Evolutionary conservation across 2,329 filamentous ascomycete species (phyloP).

Genomic region (Plenodomus tracheiphilus): DNA sequence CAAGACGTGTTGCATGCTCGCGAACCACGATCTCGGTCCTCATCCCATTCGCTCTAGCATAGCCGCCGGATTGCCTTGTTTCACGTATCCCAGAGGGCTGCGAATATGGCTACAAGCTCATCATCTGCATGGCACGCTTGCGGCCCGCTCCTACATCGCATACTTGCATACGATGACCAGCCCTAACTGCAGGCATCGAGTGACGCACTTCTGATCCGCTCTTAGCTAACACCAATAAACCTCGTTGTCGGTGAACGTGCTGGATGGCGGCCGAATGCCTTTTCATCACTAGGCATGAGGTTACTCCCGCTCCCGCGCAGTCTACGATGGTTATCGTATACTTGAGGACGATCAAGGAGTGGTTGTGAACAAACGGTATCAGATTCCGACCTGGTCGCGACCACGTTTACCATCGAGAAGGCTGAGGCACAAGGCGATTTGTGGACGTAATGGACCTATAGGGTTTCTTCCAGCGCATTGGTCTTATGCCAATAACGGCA

Average conservation of each 20-base stretch:
- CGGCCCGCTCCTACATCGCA: conserved; percentile 1
- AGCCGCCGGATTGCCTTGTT: not conserved
- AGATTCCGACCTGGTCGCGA: conserved; percentile 1
- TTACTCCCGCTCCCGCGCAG: not conserved
- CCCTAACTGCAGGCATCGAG: too few relatives aligned
- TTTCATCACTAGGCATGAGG: not conserved
- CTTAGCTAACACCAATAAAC: not conserved
- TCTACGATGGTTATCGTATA: not conserved
- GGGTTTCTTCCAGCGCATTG: too few relatives aligned
- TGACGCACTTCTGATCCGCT: too few relatives aligned
- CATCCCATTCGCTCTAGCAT: too few relatives aligned
- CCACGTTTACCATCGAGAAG: conserved; percentile 2
- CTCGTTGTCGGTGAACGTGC: not conserved
- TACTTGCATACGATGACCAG: too few relatives aligned
- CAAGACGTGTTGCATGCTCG: too few relatives aligned
- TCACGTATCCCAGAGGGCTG: not conserved
- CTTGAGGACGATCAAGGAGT: not conserved
- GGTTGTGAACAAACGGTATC: not conserved
- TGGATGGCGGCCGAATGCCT: not conserved
- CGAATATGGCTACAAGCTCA: not conserved
- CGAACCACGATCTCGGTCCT: too few relatives aligned
- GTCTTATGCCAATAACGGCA: too few relatives aligned
- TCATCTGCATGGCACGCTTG: not conserved
- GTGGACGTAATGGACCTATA: too few relatives aligned
- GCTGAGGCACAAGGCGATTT: too few relatives aligned